Percentiles rank a stretch among this genome's conserved stretches.
phyloP scores from a whole-genome alignment of 1,284 basidiomycete genomes.

The Irpex lacteus region DNA sequence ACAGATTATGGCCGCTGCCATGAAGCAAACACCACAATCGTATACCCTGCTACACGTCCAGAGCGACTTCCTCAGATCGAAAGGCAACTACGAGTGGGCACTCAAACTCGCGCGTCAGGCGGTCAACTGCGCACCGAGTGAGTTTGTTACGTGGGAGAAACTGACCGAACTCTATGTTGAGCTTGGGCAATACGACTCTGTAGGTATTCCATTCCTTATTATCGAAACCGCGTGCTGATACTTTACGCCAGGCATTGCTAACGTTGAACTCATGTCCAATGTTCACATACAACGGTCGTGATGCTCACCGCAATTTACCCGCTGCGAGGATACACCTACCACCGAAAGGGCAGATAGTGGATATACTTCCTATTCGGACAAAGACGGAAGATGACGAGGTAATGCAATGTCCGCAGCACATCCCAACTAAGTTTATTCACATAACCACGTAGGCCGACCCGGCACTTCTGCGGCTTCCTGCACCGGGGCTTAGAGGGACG shows the following conservation, averaged over 20 bases:
- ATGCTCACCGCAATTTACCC: conserved; percentile 85
- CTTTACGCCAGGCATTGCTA: conserved; percentile 64
- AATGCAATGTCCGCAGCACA: neutral
- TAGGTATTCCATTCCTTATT: conserved; percentile 25
- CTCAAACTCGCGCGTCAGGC: conserved; percentile 91
- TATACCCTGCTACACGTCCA: conserved; percentile 95
- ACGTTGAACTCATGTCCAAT: conserved; percentile 99
- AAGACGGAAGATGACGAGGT: conserved; percentile 88
- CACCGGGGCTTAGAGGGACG: conserved; percentile 91
- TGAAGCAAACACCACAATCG: conserved; percentile 85
- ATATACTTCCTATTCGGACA: conserved; percentile 69
- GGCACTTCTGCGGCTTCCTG: conserved; percentile 89
- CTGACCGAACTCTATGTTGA: conserved; percentile 95
- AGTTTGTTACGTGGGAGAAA: conserved; percentile 99
- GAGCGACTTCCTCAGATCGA: conserved; percentile 89
- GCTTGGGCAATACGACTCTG: conserved; percentile 81
- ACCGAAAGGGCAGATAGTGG: conserved; percentile 80
- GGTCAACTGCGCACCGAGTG: conserved; percentile 96
- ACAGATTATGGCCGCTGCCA: conserved; percentile 86
- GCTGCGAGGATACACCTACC: conserved; percentile 87
- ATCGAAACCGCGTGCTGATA: neutral
- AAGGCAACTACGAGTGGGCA: conserved; percentile 87
- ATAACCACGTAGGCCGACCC: conserved; percentile 70
- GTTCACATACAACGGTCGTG: conserved; percentile 99
- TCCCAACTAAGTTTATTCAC: neutral